A percentile compares a stretch with the other conserved stretches of the same genome.
These are phyloP conservation scores for Taphrina pruni DNA, from an alignment of 1,139 yeast genomes.

Conservation along the genomic window DNA sequence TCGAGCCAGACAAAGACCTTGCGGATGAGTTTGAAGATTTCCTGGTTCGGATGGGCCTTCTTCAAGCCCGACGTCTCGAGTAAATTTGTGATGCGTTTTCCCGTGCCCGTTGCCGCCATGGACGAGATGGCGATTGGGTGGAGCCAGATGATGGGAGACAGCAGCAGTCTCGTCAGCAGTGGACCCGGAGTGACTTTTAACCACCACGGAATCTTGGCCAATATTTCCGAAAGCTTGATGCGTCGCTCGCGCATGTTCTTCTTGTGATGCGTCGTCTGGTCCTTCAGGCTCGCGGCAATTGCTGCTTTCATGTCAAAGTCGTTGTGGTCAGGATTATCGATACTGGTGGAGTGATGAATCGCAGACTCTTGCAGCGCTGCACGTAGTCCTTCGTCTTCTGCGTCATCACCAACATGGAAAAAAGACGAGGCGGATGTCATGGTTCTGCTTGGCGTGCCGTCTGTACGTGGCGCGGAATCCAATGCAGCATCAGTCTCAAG, in stretches of 20 bases:
- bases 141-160: constrained; percentile 30
- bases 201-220: constrained; percentile 36
- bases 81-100: constrained; percentile 38
- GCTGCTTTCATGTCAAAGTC: constrained; percentile 32
- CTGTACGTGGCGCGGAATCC: background rate
- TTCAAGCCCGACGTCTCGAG: constrained; percentile 30
- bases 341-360: constrained; percentile 17
- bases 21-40: constrained; percentile 32
- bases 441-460: background rate
- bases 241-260: constrained; percentile 7
- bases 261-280: constrained; percentile 19
- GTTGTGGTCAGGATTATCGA: constrained; percentile 15
- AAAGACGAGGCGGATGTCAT: constrained; percentile 1
- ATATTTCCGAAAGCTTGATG: constrained; percentile 14
- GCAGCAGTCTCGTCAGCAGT: constrained; percentile 28
- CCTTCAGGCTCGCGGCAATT: constrained; percentile 24
- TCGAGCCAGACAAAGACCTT: constrained; percentile 39
- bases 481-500: background rate
- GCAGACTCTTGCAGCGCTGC: constrained; percentile 30
- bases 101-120: constrained; percentile 30
- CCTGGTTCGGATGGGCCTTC: constrained; percentile 38
- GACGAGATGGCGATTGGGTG: constrained; percentile 27
- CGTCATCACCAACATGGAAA: constrained; percentile 25
- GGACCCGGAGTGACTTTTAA: constrained; percentile 31
- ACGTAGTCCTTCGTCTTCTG: constrained; percentile 25